Base-by-base conservation (phyloP, 768 basidiomycete species). In the Postia placenta region DNA sequence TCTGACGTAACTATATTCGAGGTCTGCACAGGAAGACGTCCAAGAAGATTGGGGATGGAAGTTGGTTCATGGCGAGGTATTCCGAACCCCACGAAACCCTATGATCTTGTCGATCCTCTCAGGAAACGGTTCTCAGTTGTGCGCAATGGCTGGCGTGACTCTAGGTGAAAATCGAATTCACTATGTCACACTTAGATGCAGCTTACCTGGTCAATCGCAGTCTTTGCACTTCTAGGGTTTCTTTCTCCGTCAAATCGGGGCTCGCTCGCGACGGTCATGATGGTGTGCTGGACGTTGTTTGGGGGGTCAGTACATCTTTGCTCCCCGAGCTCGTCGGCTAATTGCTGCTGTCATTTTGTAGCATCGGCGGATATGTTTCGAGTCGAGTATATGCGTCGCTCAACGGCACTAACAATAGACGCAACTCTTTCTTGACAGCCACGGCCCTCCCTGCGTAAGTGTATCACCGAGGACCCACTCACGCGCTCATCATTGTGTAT, bases 11-110 rank as follows among this genome's bases (percentile, higher is more conserved):
- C 41, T 41, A 30, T 41, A 33, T 11, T 23, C 45, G 24, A 42
- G 14, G 7, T 44, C 17, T 11, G 1, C 15, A n/a, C 55, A 92
- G 88, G 92, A 95, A 61, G 92, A 95, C 59, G 88, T 96, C 2
- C 92, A 94, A 66, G 95, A 98, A 69, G 95, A 98, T 58, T 95
- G 86, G 79, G 95, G 95, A 1, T 98, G 95, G 95, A 98, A 98
- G 62, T 79, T 98, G 15, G 83, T 98, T 20, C 92, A 96, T 57
- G 93, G 92, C 19, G 95, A 98, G 67, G 90, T 98, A 15, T 98
- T 97, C 74, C 80, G 95, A 19, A 72, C 84, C 1, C 95, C 95
- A 1, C 69, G 69, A 39, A 76, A 84, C 46, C 81, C 92, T 0
- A 80, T 93, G 75, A 54, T 85, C 6, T 70, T 98, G 6, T 84